Evolutionary conservation across 129 eudicot genomes (phyloP), one percentile per base, ranked within the genome.

Genomic region (Scalesia atractyloides): DNA sequence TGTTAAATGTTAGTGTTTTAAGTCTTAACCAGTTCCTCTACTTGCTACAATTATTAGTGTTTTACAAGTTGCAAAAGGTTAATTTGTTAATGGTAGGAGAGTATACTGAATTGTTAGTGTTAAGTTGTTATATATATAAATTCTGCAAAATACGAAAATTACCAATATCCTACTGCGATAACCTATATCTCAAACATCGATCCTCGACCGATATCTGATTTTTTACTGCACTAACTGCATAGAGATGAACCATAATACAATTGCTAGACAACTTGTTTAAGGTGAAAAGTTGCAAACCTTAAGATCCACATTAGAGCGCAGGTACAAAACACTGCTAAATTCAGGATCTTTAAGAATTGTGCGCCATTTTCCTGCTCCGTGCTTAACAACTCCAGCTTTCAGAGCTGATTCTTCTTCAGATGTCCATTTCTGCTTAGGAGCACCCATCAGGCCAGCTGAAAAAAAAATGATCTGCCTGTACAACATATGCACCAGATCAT

Each of bases 331-430:
- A 68, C 90, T 82, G 75, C 92, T 89, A 69, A 87, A 93, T 68
- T 90, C 96, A 51, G 98, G 98, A 73, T 93, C 98, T 81, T 93
- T 93, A 63, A 93, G 98, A 72, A 93, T 93, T 6, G 98, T 93
- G 24, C 97, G 98, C 97, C 98, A 93, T 78, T 93, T 93, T 20
- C 98, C 98, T 18, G 98, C 87, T 24, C 98, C 98, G 74, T 93
- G 98, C 78, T 93, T 93, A 73, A 80, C 77, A 64, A 93, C 97
- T 54, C 98, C 98, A 80, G 96, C 96, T 83, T 84, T 87, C 5
- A 90, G 95, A 77, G 98, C 98, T 57, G 98, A 86, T 93, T 93
- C 98, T 88, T 93, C 98, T 79, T 93, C 98, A 56, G 90, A 72
- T 26, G 97, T 90, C 98, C 98, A 93, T 78, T 93, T 93, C 59